Base-by-base conservation (phyloP, 2,329 filamentous ascomycete species). In the Aaosphaeria arxii region DNA sequence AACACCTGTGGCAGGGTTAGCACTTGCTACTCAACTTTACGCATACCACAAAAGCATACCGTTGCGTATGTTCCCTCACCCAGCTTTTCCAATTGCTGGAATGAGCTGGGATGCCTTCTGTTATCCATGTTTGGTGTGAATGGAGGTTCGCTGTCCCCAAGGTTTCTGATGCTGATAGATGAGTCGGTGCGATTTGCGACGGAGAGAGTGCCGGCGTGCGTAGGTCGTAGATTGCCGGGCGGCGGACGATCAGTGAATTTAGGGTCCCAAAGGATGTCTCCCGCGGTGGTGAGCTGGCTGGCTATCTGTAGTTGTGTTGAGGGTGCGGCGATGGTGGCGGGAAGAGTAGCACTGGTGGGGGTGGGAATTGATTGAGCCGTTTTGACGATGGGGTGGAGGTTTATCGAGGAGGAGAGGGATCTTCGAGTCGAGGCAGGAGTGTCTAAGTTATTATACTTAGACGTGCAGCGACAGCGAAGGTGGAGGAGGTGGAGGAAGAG, bases 11-110 rank as follows among this genome's bases (percentile, higher is more conserved):
- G 17, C 38, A 52, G 36, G n/a, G 50, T 69, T 44, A 70, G 62
- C 45, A n/a, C 17, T 24, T 24, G 17, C 17, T 24, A 24, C 17
- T 24, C 17, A 24, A 24, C 17, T 24, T 24, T 24, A 24, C 17
- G 17, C 3, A 24, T 24, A 24, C 17, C 17, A 24, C 17, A 24
- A 24, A 24, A 24, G 17, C 17, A 65, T 79, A 96, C 94, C 32
- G 94, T 99, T 32, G 94, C 94, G 83, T 99, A 99, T 31, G 94
- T 99, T 52, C 94, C 94, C 78, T 99, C 94, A 65, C 94, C 94
- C 58, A 99, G 82, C 87, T 83, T 99, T 75, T 99, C 94, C 71
- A 97, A 83, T 84, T 97, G 94, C 81, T 97, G 92, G 79, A 99
- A 99, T 53, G 92, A 97, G 76, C 88, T 95, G 48, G 92, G 91